Percentiles rank a stretch among this genome's conserved stretches.
phyloP scores from a whole-genome alignment of 805 yeast species.

The Torulaspora gathmanii region DNA sequence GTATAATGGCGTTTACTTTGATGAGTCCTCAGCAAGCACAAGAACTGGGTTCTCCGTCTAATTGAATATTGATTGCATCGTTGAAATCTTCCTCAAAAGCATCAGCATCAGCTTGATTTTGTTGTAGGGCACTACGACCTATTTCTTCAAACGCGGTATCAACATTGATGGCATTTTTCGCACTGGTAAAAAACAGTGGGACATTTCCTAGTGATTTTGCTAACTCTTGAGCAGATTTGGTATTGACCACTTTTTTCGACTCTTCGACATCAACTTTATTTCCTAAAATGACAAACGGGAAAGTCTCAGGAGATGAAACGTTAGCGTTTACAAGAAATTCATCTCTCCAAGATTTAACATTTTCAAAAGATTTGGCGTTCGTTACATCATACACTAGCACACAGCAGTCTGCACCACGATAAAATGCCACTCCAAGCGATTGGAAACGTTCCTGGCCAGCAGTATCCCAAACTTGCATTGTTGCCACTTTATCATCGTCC shows the following conservation, averaged over 20 bases:
- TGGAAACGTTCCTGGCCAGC: constrained; percentile 99
- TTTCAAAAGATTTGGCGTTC: constrained; percentile 87
- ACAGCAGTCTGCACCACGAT: constrained; percentile 97
- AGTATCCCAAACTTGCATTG: constrained; percentile 90
- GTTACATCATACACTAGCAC: constrained; percentile 94
- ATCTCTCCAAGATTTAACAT: constrained; percentile 87
- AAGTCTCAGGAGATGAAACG: constrained; percentile 87
- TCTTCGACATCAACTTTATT: constrained; percentile 95
- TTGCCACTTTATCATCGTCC: constrained; percentile 58
- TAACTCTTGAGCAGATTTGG: constrained; percentile 56
- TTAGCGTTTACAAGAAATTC: constrained; percentile 92
- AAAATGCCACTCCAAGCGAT: constrained; percentile 92
- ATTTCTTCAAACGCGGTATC: constrained; percentile 94
- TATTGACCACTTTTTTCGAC: constrained; percentile 65
- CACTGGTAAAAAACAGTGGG: constrained; percentile 96
- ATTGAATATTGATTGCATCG: constrained; percentile 91
- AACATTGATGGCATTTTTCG: constrained; percentile 92
- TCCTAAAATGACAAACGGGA: constrained; percentile 93
- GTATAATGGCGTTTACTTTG: neutral
- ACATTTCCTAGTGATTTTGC: constrained; percentile 65
- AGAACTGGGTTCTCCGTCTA: constrained; percentile 72
- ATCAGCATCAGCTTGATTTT: constrained; percentile 63
- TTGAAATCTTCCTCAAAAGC: constrained; percentile 91
- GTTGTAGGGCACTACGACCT: constrained; percentile 92
- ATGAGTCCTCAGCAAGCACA: constrained; percentile 57